A percentile compares a stretch with the other conserved stretches of the same genome.
Conservation (phyloP, 306 rosid species). For the Vigna unguiculata region DNA sequence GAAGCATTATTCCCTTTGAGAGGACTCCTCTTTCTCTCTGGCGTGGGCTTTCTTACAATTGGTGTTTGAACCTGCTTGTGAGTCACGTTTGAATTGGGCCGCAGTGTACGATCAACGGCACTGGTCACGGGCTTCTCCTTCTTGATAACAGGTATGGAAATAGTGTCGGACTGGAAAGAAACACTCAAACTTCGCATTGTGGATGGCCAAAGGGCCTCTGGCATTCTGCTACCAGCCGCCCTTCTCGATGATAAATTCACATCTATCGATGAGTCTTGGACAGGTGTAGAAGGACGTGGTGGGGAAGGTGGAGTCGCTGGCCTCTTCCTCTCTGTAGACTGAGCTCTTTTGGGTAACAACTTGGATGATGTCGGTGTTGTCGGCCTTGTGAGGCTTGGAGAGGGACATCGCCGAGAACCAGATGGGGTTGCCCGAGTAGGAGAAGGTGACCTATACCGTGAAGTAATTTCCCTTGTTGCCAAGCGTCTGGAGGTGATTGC, state of each 20-base stretch:
- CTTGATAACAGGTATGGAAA: conserved; percentile 88
- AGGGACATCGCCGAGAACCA: conserved; percentile 66
- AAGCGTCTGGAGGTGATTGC: conserved; percentile 59
- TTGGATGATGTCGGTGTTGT: conserved; percentile 59
- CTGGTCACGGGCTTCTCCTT: conserved; percentile 77
- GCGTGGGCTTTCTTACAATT: conserved; percentile 66
- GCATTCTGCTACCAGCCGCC: conserved; percentile 51
- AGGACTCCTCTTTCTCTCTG: conserved; percentile 94
- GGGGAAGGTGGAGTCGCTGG: conserved; percentile 92
- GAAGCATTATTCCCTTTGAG: conserved; percentile 72
- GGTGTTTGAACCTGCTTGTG: conserved; percentile 72
- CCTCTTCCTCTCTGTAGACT: conserved; percentile 81
- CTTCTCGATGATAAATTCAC: conserved; percentile 60
- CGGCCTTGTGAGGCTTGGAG: conserved; percentile 75
- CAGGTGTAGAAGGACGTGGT: conserved; percentile 74
- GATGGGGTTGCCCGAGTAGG: conserved; percentile 63
- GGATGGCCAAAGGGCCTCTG: conserved; percentile 91
- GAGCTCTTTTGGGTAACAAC: conserved; percentile 71
- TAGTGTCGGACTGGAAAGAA: conserved; percentile 89
- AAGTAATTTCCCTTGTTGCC: conserved; percentile 70
- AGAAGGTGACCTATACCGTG: conserved; percentile 80
- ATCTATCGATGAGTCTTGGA: conserved; percentile 62
- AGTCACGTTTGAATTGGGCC: conserved; percentile 80
- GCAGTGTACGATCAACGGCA: conserved; percentile 79
- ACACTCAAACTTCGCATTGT: conserved; percentile 98